Conservation (phyloP, 495 filamentous ascomycete genomes). For the Amniculicola lignicola region DNA sequence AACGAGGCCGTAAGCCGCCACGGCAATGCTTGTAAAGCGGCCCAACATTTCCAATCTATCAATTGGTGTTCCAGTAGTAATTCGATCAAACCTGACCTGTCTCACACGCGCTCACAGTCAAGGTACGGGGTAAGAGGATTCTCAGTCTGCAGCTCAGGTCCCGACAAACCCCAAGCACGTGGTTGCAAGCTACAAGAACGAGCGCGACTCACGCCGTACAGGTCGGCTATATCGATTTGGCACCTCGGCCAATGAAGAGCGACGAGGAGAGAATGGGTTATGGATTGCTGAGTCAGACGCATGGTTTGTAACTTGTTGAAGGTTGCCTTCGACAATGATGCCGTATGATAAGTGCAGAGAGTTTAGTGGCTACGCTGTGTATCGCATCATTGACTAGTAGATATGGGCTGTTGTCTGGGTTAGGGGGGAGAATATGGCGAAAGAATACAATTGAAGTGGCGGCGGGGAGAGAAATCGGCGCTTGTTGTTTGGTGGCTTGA, state of each 20-base stretch:
- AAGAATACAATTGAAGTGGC: too few relatives aligned
- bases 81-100: not conserved
- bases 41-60: not conserved
- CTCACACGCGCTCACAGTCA: not conserved
- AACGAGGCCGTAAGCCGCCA: not conserved
- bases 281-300: not conserved
- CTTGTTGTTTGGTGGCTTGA: too few relatives aligned
- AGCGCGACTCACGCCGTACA: slow-evolving; percentile 1
- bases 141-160: not conserved
- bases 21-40: not conserved
- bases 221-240: not conserved
- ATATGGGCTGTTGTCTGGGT: too few relatives aligned
- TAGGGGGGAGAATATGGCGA: too few relatives aligned
- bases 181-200: not conserved
- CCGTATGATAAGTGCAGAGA: too few relatives aligned
- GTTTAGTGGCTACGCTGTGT: too few relatives aligned
- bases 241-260: not conserved
- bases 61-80: not conserved
- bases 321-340: not conserved
- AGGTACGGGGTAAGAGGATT: not conserved
- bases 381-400: too few relatives aligned
- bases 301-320: slow-evolving; percentile 1
- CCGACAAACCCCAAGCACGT: not conserved
- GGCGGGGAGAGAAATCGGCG: too few relatives aligned
- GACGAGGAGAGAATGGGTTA: not conserved